Percentiles rank a stretch among this genome's conserved stretches.
phyloP scores from a whole-genome alignment of 2,329 filamentous ascomycete species.

The Zarea fungicola region DNA sequence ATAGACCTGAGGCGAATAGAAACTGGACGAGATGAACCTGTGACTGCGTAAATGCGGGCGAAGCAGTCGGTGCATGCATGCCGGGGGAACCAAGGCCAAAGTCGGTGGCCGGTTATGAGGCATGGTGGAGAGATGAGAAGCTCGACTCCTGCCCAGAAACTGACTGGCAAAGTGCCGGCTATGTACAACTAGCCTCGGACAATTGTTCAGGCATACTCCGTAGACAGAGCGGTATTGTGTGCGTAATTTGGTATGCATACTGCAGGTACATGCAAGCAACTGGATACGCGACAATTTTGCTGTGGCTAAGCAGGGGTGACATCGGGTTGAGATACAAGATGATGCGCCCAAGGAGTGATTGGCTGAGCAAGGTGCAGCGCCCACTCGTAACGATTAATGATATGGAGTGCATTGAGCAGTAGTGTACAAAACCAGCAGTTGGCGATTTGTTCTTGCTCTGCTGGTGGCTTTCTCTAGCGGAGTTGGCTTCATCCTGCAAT shows the following conservation, averaged over 20 bases:
- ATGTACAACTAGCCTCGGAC: no score
- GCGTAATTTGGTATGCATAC: no score
- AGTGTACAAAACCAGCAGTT: background rate
- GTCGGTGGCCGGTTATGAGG: no score
- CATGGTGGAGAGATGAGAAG: no score
- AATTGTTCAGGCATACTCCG: no score
- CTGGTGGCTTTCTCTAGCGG: background rate
- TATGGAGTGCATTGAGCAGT: background rate
- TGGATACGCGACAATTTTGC: no score
- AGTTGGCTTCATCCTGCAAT: conserved; percentile 8
- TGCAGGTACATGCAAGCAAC: conserved; percentile 4
- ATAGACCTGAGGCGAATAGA: no score
- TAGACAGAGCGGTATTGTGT: background rate
- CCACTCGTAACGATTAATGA: background rate
- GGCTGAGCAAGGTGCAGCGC: background rate
- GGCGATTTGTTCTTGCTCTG: background rate
- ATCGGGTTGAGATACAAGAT: conserved; percentile 7
- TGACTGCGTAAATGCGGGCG: no score
- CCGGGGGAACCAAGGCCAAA: background rate
- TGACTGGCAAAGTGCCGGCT: no score
- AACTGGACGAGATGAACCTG: background rate
- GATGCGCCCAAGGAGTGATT: conserved; percentile 7
- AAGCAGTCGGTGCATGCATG: background rate
- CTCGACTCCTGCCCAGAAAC: no score
- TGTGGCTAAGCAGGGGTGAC: background rate